phyloP scores from a whole-genome alignment of 2,329 filamentous ascomycete species.

The Colletotrichum karsti region DNA sequence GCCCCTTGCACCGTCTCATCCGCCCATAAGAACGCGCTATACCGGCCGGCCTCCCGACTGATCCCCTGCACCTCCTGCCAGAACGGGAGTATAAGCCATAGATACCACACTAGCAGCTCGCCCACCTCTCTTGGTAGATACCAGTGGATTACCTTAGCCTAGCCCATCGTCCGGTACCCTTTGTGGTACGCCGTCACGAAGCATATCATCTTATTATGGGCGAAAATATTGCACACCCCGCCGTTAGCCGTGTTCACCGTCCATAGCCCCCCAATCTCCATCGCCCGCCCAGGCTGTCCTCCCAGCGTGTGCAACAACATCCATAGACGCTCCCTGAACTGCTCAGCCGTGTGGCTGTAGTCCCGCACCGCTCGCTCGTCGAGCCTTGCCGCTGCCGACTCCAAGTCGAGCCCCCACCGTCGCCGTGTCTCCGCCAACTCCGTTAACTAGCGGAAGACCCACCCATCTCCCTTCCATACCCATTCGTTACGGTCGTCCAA shows the following conservation, averaged over 20 bases:
- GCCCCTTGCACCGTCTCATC: background rate
- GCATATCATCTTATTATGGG: background rate
- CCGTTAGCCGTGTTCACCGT: conserved; percentile 24
- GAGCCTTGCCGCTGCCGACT: background rate
- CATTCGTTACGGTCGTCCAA: conserved; percentile 5
- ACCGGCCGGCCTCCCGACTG: background rate
- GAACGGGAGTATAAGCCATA: conserved; percentile 27
- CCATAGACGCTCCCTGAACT: conserved; percentile 19
- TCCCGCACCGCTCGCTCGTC: background rate
- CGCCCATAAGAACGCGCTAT: background rate
- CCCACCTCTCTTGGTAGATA: conserved; percentile 35
- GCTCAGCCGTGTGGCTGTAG: conserved; percentile 6
- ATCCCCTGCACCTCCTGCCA: background rate
- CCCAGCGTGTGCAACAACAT: conserved; percentile 21
- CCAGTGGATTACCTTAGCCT: conserved; percentile 35
- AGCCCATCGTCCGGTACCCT: conserved; percentile 12
- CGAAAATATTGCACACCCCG: conserved; percentile 22
- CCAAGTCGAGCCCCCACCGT: background rate
- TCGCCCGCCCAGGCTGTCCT: background rate
- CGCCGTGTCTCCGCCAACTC: background rate
- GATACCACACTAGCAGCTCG: conserved; percentile 35
- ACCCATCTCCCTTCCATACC: background rate
- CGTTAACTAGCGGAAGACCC: background rate
- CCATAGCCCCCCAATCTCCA: conserved; percentile 12
- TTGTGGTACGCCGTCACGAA: conserved; percentile 26